Base-by-base conservation (phyloP, 2,329 filamentous ascomycete genomes). In the Xylariaceae sp. region DNA sequence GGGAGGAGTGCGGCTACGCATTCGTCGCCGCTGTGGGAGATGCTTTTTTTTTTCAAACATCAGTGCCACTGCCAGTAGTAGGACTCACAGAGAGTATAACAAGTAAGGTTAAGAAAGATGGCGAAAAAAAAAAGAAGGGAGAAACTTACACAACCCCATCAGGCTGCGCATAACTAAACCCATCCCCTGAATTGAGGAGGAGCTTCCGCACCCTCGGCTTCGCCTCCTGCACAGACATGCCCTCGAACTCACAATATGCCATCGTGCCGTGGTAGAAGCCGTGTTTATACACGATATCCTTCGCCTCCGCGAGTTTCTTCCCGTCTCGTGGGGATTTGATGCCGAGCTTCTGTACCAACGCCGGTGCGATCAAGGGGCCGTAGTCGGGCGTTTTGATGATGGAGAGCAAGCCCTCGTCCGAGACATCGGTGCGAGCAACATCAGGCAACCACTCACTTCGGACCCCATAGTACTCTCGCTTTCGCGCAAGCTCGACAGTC, bases 361-460 rank as follows among this genome's bases (percentile, higher is more conserved):
- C 14, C 4, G 26, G 26, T n/a, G n/a, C 26, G 26, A 28, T 11
- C 14, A 94, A 72, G 53, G 95, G 83, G 38, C 33, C 38, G 14
- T 88, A 95, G 2, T 78, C 80, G 0, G 90, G 88, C 0, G 90
- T 97, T 40, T 87, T 74, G 49, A 95, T 94, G 53, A 98, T 84
- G 37, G 90, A n/a, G 87, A 47, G 87, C 61, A 41, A 96, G 89
- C 50, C 95, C 87, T 39, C 90, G 71, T 60, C 94, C 86, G n/a
- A n/a, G n/a, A n/a, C n/a, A n/a, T n/a, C n/a, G n/a, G n/a, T n/a
- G n/a, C n/a, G n/a, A n/a, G n/a, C n/a, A n/a, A n/a, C n/a, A n/a
- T n/a, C n/a, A n/a, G n/a, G n/a, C 3, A 85, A 88, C 92, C 92
- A 98, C 62, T 95, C 88, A 67, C 94, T 92, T 68, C 94, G 76